phyloP scores from a whole-genome alignment of 2,329 filamentous ascomycete species.

The Aureobasidium sp. region DNA sequence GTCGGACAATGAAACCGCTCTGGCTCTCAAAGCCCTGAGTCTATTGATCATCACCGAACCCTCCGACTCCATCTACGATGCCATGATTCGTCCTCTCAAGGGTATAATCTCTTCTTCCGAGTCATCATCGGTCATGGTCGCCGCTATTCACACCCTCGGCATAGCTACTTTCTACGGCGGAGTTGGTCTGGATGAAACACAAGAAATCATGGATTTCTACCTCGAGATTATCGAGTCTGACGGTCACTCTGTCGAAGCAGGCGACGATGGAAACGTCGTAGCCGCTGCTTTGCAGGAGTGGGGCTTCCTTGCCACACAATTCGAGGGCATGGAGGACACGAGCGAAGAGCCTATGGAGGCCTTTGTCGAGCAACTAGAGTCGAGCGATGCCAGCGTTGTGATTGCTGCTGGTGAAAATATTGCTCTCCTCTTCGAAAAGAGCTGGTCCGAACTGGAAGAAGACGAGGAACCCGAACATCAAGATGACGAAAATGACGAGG shows the following conservation, averaged over 20 bases:
- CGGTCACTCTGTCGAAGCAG: slow-evolving; percentile 63
- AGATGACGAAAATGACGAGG: slow-evolving; percentile 39
- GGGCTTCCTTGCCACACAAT: slow-evolving; percentile 70
- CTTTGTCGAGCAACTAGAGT: slow-evolving; percentile 80
- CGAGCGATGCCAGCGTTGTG: slow-evolving; percentile 64
- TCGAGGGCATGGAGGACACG: slow-evolving; percentile 65
- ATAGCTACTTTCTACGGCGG: slow-evolving; percentile 71
- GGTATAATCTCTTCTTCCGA: slow-evolving; percentile 60
- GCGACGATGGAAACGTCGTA: slow-evolving; percentile 64
- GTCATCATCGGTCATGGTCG: slow-evolving; percentile 57
- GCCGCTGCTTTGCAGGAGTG: slow-evolving; percentile 69
- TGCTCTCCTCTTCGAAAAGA: slow-evolving; percentile 73
- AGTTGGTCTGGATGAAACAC: slow-evolving; percentile 57
- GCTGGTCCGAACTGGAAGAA: slow-evolving; percentile 51
- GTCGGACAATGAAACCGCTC: slow-evolving; percentile 60
- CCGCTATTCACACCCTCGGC: slow-evolving; percentile 66
- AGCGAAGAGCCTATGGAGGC: slow-evolving; percentile 69
- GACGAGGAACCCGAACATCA: slow-evolving; percentile 40
- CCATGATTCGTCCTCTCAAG: slow-evolving; percentile 52
- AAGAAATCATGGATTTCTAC: slow-evolving; percentile 67
- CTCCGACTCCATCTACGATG: slow-evolving; percentile 60
- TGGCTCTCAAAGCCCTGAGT: slow-evolving; percentile 65
- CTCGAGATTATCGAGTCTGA: slow-evolving; percentile 75
- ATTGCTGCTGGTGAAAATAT: slow-evolving; percentile 73
- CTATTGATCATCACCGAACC: slow-evolving; percentile 63